These are phyloP conservation scores for Leishmania amazonensis DNA, from an alignment of 208 protist species.

Conservation along the genomic window DNA sequence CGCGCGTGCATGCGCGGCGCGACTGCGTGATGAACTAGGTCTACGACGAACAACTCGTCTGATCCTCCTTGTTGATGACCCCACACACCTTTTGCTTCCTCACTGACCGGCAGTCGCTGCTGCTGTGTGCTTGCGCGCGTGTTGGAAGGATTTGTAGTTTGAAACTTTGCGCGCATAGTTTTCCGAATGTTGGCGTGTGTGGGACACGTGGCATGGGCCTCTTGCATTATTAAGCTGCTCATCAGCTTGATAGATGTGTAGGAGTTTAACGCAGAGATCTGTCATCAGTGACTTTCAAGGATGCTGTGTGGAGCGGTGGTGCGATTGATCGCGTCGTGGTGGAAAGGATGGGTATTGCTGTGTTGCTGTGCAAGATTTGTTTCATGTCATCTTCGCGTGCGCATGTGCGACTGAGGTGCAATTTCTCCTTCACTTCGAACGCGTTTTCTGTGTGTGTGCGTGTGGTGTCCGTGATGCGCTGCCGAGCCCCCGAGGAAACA, in stretches of 20 bases:
- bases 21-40: slow-evolving; percentile 13
- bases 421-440: too few relatives aligned
- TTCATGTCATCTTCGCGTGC: neutral
- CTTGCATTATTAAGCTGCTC: too few relatives aligned
- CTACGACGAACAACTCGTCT: slow-evolving; percentile 37
- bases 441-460: too few relatives aligned
- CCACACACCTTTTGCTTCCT: slow-evolving; percentile 34
- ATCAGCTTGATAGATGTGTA: too few relatives aligned
- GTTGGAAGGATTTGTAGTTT: neutral
- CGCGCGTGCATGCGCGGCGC: neutral
- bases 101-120: slow-evolving; percentile 23
- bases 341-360: too few relatives aligned
- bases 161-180: neutral
- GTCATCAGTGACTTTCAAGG: too few relatives aligned
- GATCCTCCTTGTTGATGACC: slow-evolving; percentile 22
- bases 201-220: neutral
- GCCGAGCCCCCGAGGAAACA: too few relatives aligned
- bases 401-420: neutral
- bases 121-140: neutral
- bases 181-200: neutral
- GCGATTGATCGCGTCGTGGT: too few relatives aligned
- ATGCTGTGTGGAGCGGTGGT: too few relatives aligned
- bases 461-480: too few relatives aligned
- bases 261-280: too few relatives aligned
- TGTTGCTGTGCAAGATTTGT: too few relatives aligned